Evolutionary conservation across 108 stramenopile genomes (phyloP).

Genomic region (Nitzschia sp.): DNA sequence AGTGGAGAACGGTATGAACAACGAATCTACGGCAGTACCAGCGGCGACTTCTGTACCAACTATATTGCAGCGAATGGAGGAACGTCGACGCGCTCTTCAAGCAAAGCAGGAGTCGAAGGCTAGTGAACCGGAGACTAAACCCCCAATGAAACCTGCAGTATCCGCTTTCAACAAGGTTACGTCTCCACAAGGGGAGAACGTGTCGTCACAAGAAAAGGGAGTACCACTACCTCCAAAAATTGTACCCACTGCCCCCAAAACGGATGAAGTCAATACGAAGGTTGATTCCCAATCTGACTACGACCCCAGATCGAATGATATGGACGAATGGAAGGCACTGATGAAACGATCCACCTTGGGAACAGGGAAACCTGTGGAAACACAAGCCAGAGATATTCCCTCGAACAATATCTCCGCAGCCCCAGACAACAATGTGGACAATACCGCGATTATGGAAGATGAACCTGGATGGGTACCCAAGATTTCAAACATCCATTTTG

Average conservation of each 20-base stretch:
- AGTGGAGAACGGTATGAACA: too few species aligned
- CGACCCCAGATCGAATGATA: constrained; percentile 12
- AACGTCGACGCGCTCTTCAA: constrained; percentile 8
- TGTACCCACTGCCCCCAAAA: too few species aligned
- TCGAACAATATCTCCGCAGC: too few species aligned
- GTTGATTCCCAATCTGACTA: constrained; percentile 21
- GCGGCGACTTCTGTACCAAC: neutral
- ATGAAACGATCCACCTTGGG: constrained; percentile 1
- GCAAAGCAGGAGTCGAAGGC: neutral
- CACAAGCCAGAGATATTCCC: too few species aligned
- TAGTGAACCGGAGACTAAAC: neutral
- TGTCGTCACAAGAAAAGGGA: neutral
- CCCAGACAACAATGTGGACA: too few species aligned
- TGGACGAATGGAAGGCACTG: constrained; percentile 12
- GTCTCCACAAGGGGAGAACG: neutral
- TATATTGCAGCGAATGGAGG: constrained; percentile 15
- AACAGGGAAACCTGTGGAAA: too few species aligned
- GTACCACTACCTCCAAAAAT: neutral
- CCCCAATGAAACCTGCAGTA: neutral
- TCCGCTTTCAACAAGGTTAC: neutral
- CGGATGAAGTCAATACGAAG: constrained; percentile 7
- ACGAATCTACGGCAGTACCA: too few species aligned
- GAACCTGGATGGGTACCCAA: too few species aligned
- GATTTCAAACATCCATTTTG: too few species aligned
- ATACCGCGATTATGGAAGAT: too few species aligned